Conservation (phyloP, 1,284 basidiomycete species). For the Ustilago sp. region DNA sequence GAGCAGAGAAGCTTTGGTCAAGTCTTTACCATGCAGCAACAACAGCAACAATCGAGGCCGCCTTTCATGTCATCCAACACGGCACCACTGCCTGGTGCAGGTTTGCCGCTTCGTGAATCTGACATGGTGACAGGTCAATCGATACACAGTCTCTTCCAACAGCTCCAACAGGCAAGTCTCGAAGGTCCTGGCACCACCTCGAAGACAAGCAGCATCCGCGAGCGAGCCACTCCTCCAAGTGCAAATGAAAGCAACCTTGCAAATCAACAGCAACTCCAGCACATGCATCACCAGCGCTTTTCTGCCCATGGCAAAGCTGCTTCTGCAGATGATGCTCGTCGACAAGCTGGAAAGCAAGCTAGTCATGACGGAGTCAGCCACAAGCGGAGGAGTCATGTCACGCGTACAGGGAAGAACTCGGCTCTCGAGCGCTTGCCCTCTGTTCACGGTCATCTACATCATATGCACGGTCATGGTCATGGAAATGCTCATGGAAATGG, state of each 20-base stretch:
- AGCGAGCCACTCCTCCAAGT: conserved; percentile 41
- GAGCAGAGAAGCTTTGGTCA: conserved; percentile 29
- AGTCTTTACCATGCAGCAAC: conserved; percentile 31
- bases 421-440: conserved; percentile 48
- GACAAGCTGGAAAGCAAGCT: conserved; percentile 45
- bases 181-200: conserved; percentile 33
- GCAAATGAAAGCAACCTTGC: conserved; percentile 43
- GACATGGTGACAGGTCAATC: conserved; percentile 50
- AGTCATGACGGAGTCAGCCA: conserved; percentile 36
- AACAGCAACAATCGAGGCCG: conserved; percentile 39
- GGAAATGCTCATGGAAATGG: conserved; percentile 17
- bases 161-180: conserved; percentile 42
- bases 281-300: conserved; percentile 18
- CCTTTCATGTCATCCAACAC: conserved; percentile 45
- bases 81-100: conserved; percentile 34
- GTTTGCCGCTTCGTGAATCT: conserved; percentile 24
- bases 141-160: conserved; percentile 48
- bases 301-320: conserved; percentile 32
- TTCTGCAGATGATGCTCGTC: conserved; percentile 53
- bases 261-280: conserved; percentile 28
- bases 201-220: conserved; percentile 38
- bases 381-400: conserved; percentile 49
- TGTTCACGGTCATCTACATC: conserved; percentile 45
- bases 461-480: conserved; percentile 36
- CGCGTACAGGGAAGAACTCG: conserved; percentile 49